phyloP scores from a whole-genome alignment of 2,329 filamentous ascomycete genomes.

The Phialemonium atrogriseum region DNA sequence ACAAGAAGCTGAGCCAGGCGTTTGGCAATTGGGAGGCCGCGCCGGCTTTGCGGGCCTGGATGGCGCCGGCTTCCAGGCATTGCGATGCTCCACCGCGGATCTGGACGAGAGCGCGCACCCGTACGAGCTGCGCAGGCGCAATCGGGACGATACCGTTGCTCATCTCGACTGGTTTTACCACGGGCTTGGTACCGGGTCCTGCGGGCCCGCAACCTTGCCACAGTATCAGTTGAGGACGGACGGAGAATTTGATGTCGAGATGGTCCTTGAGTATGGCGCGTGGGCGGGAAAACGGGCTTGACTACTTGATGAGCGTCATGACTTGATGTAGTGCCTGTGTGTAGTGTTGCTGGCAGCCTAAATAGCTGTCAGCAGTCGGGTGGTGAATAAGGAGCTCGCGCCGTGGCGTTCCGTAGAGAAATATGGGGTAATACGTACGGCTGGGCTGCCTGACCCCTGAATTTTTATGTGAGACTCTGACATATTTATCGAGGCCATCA shows the following conservation, averaged over 20 bases:
- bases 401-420: no score
- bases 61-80: slow-evolving; percentile 47
- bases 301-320: no score
- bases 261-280: slow-evolving; percentile 35
- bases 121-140: slow-evolving; percentile 44
- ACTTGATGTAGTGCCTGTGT: no score
- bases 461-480: no score
- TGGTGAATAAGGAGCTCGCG: no score
- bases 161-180: slow-evolving; percentile 55
- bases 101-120: slow-evolving; percentile 49
- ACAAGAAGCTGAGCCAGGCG: slow-evolving; percentile 54
- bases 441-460: no score
- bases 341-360: no score
- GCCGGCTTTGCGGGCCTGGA: slow-evolving; percentile 36
- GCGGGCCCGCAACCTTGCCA: slow-evolving; percentile 47
- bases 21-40: slow-evolving; percentile 44
- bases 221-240: slow-evolving; percentile 35
- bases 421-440: no score
- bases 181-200: slow-evolving; percentile 53
- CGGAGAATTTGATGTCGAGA: slow-evolving; percentile 33
- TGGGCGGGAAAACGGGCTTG: no score
- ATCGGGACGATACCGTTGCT: slow-evolving; percentile 43
- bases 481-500: no score
- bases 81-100: slow-evolving; percentile 46
- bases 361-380: no score